These are phyloP conservation scores for Dentipellis fragilis DNA, from an alignment of 768 basidiomycete genomes.

Conservation along the genomic window DNA sequence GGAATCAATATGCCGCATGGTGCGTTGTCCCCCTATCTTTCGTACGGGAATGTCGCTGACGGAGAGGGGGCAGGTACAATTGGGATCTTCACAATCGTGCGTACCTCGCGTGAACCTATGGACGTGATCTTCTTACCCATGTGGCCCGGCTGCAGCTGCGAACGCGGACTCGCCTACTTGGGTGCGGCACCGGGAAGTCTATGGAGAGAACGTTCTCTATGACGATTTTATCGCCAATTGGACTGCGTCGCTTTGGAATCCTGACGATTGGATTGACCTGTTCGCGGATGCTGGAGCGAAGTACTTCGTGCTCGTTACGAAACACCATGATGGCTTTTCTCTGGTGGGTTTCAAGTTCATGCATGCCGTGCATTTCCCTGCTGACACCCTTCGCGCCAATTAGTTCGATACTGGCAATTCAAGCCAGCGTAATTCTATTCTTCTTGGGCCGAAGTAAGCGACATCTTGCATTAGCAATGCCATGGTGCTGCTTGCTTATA, in stretches of 20 bases:
- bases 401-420: background rate
- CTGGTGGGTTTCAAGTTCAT: constrained; percentile 14
- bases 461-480: background rate
- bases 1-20: constrained; percentile 40
- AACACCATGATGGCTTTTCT: constrained; percentile 54
- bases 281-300: constrained; percentile 49
- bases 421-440: background rate
- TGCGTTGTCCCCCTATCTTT: background rate
- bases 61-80: background rate
- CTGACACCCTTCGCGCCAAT: background rate
- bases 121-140: background rate
- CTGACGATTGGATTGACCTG: constrained; percentile 43
- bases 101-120: background rate
- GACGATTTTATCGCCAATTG: constrained; percentile 44
- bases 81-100: background rate
- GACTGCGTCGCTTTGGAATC: constrained; percentile 41
- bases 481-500: background rate
- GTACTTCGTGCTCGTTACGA: constrained; percentile 53
- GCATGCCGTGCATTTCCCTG: background rate
- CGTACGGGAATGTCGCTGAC: background rate
- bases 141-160: background rate
- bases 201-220: background rate
- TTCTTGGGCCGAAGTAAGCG: background rate
- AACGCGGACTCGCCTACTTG: background rate
- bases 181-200: background rate